Base-by-base conservation (phyloP, 179 eudicot genomes). In the Corrigiola litoralis region DNA sequence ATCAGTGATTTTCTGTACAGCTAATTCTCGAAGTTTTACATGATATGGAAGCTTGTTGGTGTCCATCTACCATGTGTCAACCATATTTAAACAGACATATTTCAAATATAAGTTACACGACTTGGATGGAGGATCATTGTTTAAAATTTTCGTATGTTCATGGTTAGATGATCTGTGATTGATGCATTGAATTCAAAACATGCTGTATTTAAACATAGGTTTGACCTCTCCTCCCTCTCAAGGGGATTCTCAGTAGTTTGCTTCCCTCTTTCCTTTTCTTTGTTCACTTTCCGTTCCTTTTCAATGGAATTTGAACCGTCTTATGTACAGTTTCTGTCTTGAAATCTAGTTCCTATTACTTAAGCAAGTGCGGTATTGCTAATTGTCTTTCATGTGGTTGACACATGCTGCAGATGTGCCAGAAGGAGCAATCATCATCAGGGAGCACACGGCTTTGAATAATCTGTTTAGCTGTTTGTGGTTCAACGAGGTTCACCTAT, bases 401-500 rank as follows among this genome's bases (percentile, higher is more conserved):
- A n/a, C 11, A 11, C 5, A 32, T 72, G 61, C 60, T 79, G 85
- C 92, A 94, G 97, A 94, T 82, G 94, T 94, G 54, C 99, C 99
- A 1, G 99, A 94, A 77, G 97, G 97, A 75, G 99, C 99, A 24
- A 73, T 94, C 42, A 94, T 94, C 51, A 80, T 94, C 44, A 81
- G 96, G 8, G 96, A 94, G 78, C 99, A 94, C 65, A 87, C 96
- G 0, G 75, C 89, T 12, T 29, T 90, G 70, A 94, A 76, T 57
- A 83, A 94, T 57, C 74, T 90, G 52, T 86, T 90, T 71, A 90
- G 99, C 80, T 94, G 97, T 81, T 79, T 94, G 67, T 94, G 99
- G 97, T 94, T 94, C 89, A 94, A 94, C 17, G 99, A 94, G 82
- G 99, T 94, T 44, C 71, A 94, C 63, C 94, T 87, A 58, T 86